These are phyloP conservation scores for Penicillium roqueforti DNA, from an alignment of 495 filamentous ascomycete genomes.

Conservation along the genomic window DNA sequence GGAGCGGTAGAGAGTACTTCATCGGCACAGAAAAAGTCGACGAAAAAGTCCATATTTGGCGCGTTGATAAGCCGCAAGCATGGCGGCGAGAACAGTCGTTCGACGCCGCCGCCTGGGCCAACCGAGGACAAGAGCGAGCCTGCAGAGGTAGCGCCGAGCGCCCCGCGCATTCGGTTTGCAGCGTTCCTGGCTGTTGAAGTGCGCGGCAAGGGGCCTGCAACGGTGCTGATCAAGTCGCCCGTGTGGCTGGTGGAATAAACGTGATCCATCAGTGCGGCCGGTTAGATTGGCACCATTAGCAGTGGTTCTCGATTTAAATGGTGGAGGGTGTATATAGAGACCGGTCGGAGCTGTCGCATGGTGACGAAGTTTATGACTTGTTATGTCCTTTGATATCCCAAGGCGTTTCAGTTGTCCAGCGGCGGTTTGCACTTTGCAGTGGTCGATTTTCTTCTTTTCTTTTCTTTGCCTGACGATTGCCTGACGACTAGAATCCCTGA, in stretches of 20 bases:
- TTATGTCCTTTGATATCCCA: constrained; percentile 9
- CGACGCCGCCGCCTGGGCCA: constrained; percentile 3
- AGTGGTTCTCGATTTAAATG: not conserved
- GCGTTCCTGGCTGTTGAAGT: constrained; percentile 86
- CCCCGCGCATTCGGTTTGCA: constrained; percentile 65
- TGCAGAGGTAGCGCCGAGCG: constrained; percentile 11
- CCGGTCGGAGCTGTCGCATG: constrained; percentile 9
- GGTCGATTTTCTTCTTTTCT: not conserved
- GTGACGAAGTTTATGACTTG: constrained; percentile 13
- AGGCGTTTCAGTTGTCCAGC: not conserved
- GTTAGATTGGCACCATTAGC: not conserved
- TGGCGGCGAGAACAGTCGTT: constrained; percentile 10
- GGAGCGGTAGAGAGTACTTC: constrained; percentile 31
- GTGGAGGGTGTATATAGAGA: constrained; percentile 13
- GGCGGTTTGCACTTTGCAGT: not conserved
- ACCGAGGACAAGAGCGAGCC: constrained; percentile 13
- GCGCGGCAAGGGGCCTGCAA: constrained; percentile 53
- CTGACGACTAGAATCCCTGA: constrained; percentile 4
- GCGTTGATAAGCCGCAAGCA: constrained; percentile 43
- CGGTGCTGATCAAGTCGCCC: constrained; percentile 82
- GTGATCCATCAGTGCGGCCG: not conserved
- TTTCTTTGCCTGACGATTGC: not conserved
- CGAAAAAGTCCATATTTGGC: constrained; percentile 44
- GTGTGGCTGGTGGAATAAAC: constrained; percentile 64
- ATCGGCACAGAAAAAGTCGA: constrained; percentile 11